Evolutionary conservation across 164 flowering plant genomes (phyloP), one percentile per base, ranked within the genome.

Genomic region (Vitis rupestris): DNA sequence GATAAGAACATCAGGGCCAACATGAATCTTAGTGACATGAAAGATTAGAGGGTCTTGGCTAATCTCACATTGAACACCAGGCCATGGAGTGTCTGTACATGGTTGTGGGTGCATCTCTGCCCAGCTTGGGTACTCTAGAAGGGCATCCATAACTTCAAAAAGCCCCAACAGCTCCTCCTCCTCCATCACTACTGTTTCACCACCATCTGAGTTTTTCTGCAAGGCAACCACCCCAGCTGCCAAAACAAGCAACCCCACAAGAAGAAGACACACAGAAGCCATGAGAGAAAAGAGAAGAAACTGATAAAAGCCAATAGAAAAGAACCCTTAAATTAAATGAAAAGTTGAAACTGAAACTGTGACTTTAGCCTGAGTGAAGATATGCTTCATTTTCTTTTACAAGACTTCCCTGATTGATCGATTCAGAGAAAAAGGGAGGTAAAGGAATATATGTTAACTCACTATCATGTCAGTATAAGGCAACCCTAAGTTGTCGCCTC

Each of bases 81-180:
- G 87, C 89, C 89, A 84, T 67, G 87, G 89, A 10, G 89, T 86
- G 50, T 86, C 83, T 27, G 79, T 79, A 62, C 90, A 86, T n/a
- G 90, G 90, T 17, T 64, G 61, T 53, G 88, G 90, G 60, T 86
- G 86, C 50, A 49, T n/a, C 59, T 79, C 75, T 27, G 74, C 71
- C 90, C 90, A 86, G 44, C 61, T 70, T 9, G 80, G 72, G 54
- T 86, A 85, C 0, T 81, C 83, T 29, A 86, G 31, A 55, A 86
- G 81, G 47, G 73, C 72, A 62, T 71, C 86, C 78, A 86, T 49
- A 9, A 84, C 86, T 65, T 86, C 83, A 77, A 72, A 82, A 3
- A 86, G 75, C 59, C 84, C 88, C 55, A 72, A 55, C 9, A 84
- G 69, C 76, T 86, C 90, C 10, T 68, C 76, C 31, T 74, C 68